Conservation (phyloP, 768 basidiomycete genomes). For the Phlegmacium glaucopus region DNA sequence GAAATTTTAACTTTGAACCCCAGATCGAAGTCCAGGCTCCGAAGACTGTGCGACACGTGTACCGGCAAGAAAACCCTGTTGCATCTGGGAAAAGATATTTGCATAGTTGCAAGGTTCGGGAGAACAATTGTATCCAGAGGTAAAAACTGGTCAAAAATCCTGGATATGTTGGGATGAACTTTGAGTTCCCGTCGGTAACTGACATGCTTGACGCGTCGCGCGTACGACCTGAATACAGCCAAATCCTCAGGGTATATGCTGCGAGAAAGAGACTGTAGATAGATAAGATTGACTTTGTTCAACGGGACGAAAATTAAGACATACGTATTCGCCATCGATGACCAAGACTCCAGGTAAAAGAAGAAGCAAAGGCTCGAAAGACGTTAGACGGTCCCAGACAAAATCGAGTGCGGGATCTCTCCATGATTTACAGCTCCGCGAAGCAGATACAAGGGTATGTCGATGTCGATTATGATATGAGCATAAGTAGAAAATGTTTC, state of each 20-base stretch:
- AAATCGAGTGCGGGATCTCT: constrained; percentile 45
- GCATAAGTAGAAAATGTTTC: constrained; percentile 34
- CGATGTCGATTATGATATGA: constrained; percentile 20
- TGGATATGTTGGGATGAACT: constrained; percentile 1
- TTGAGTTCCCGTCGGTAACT: constrained; percentile 25
- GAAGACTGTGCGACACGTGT: constrained; percentile 31
- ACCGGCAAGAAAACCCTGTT: constrained; percentile 23
- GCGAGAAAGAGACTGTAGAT: constrained; percentile 2
- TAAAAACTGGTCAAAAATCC: not conserved
- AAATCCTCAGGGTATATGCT: constrained; percentile 16
- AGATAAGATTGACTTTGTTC: not conserved
- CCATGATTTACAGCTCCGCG: constrained; percentile 45
- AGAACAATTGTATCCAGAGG: constrained; percentile 12
- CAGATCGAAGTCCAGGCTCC: constrained; percentile 35
- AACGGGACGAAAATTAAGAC: constrained; percentile 9
- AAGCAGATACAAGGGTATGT: constrained; percentile 29
- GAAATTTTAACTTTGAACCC: constrained; percentile 29
- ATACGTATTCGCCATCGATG: constrained; percentile 31
- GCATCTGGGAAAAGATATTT: constrained; percentile 26
- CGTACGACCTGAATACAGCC: constrained; percentile 29
- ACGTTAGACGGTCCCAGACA: constrained; percentile 41
- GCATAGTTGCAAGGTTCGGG: constrained; percentile 24
- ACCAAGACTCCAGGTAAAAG: constrained; percentile 30
- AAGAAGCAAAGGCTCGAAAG: constrained; percentile 37
- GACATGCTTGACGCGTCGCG: constrained; percentile 34